Percentiles rank a stretch among this genome's conserved stretches.
These are phyloP conservation scores for Cadophora gregata DNA, from an alignment of 2,329 filamentous ascomycete genomes.

Conservation along the genomic window DNA sequence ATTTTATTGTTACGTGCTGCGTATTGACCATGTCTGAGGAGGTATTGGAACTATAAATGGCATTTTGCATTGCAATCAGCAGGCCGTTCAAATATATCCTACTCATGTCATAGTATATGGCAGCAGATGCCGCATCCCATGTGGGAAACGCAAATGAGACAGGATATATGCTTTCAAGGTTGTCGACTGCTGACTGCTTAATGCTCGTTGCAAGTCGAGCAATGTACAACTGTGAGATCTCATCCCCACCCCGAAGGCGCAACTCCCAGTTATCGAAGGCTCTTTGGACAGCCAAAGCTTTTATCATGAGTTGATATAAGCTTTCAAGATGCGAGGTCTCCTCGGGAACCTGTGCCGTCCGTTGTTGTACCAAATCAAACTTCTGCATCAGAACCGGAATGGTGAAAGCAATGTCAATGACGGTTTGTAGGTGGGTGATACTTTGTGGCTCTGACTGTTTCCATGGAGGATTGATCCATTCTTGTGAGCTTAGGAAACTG, in stretches of 20 bases:
- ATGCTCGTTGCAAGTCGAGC: slow-evolving; percentile 2
- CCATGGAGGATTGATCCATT: slow-evolving; percentile 29
- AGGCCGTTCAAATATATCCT: slow-evolving; percentile 25
- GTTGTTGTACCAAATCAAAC: slow-evolving; percentile 19
- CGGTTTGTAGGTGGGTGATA: slow-evolving; percentile 12
- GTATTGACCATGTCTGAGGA: neutral
- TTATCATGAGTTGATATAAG: neutral
- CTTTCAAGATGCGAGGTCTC: neutral
- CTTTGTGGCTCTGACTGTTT: slow-evolving; percentile 21
- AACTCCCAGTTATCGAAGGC: slow-evolving; percentile 19
- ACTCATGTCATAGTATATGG: slow-evolving; percentile 24
- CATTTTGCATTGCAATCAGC: slow-evolving; percentile 14
- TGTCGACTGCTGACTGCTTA: neutral
- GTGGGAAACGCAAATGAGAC: slow-evolving; percentile 20
- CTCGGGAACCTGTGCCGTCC: neutral
- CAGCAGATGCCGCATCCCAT: slow-evolving; percentile 21
- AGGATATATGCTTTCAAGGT: slow-evolving; percentile 4
- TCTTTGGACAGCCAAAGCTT: neutral
- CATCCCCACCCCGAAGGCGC: neutral
- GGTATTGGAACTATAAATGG: neutral
- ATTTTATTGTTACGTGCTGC: neutral
- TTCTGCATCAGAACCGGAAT: slow-evolving; percentile 27
- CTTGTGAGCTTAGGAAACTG: slow-evolving; percentile 18
- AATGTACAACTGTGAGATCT: slow-evolving; percentile 4
- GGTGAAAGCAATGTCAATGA: slow-evolving; percentile 18